Conservation (phyloP, 345 rosid species). For the Fremontodendron californicum region DNA sequence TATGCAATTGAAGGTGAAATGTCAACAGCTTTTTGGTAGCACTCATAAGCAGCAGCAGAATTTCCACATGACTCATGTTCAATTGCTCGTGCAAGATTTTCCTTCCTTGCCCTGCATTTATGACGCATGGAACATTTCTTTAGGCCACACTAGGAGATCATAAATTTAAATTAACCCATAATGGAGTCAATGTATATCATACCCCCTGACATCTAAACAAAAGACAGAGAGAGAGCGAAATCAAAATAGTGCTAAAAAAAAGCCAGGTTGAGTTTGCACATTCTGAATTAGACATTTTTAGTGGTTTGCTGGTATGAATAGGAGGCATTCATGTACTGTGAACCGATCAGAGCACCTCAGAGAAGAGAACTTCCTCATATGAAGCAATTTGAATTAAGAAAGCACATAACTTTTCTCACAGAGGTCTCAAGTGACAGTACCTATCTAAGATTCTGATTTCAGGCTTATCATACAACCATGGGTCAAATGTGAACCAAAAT, state of each 20-base stretch:
- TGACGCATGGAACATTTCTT: not conserved
- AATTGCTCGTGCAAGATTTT: constrained; percentile 76
- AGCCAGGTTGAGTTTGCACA: not conserved
- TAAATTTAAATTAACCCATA: not conserved
- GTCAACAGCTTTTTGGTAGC: constrained; percentile 91
- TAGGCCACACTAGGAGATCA: not conserved
- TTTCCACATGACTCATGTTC: constrained; percentile 87
- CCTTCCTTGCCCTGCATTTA: constrained; percentile 66
- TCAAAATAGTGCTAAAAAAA: not conserved
- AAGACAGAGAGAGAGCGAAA: not conserved
- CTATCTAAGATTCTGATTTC: not conserved
- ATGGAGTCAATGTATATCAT: not conserved
- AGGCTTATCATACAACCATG: not conserved
- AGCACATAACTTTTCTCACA: not conserved
- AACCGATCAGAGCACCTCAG: not conserved
- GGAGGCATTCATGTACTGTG: not conserved
- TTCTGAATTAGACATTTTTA: not conserved
- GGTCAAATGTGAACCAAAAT: not conserved
- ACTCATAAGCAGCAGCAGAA: constrained; percentile 76
- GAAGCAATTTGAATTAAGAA: not conserved
- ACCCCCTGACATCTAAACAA: not conserved
- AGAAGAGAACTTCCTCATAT: not conserved
- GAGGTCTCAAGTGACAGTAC: not conserved
- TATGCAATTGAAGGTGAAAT: constrained; percentile 91
- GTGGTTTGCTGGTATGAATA: not conserved